phyloP scores from a whole-genome alignment of 352 stramenopile genomes.

The Blastocystis sp. region DNA sequence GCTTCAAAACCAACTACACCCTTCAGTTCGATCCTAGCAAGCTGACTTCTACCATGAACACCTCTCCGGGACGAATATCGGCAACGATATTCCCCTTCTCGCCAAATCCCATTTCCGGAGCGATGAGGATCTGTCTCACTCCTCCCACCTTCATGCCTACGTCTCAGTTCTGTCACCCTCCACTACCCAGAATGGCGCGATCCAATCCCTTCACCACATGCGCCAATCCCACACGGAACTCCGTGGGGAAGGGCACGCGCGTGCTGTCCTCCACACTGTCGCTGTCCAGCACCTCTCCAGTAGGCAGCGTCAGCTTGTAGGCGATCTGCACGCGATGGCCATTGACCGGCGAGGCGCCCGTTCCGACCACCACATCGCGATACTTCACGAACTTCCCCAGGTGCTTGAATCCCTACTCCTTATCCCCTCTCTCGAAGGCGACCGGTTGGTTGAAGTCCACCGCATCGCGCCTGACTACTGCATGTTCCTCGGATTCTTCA shows the following conservation, averaged over 20 bases:
- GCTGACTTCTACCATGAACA: constrained; percentile 34
- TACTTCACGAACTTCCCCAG: constrained; percentile 48
- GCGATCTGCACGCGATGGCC: constrained; percentile 49
- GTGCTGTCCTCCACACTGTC: constrained; percentile 17
- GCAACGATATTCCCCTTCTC: constrained; percentile 63
- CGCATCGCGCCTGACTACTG: background rate
- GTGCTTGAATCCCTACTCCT: constrained; percentile 16
- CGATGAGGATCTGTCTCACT: constrained; percentile 35
- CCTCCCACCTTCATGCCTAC: constrained; percentile 52
- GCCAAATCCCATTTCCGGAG: constrained; percentile 57
- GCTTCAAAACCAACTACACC: background rate
- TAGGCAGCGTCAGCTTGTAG: constrained; percentile 58
- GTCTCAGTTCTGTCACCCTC: background rate
- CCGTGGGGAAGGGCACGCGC: constrained; percentile 17
- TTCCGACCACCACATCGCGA: background rate
- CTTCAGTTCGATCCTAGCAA: constrained; percentile 33
- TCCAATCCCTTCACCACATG: constrained; percentile 50
- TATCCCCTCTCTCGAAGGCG: background rate
- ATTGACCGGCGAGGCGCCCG: constrained; percentile 1
- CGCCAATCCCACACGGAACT: constrained; percentile 43
- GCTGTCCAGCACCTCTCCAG: constrained; percentile 54
- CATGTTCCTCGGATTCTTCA: background rate
- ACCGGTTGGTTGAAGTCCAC: constrained; percentile 27
- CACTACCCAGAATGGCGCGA: constrained; percentile 38
- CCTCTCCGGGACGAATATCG: constrained; percentile 58